Base-by-base conservation (phyloP, 139 green algal species). In the Micractinium conductrix region DNA sequence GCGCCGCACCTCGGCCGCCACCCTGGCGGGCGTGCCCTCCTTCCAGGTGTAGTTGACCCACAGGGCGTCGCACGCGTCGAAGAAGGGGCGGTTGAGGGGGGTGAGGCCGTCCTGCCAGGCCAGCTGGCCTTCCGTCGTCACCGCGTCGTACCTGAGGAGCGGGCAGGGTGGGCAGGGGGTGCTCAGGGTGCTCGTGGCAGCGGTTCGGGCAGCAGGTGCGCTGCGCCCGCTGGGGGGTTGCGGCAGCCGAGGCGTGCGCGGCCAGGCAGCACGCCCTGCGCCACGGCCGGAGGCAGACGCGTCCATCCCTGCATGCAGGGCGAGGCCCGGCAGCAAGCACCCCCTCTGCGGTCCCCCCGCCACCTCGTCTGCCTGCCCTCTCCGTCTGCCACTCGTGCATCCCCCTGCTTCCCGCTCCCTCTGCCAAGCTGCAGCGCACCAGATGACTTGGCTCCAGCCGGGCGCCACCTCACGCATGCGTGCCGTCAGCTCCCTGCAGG, bases 41-140 rank as follows among this genome's bases (percentile, higher is more conserved):
- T 90, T 90, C 93, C 93, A 95, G 8, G 79, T 85, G 78, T 98
- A 98, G 82, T 98, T 97, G 37, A 93, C 74, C 79, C 96, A 98
- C 42, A 98, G 86, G 21, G 79, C 90, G 69, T 97, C 93, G 7
- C 84, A 86, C 1, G 88, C 89, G 30, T 96, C 91, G 65, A 98
- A 95, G 78, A 96, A 97, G 26, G 89, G 89, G 22, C 80, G 62
- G 73, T 97, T 97, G 22, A 91, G 81, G 3, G 55, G 19, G 19
- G 88, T 96, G 2, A 98, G 87, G 10, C 44, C 81, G 91, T 98
- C 89, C 88, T 98, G 95, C 95, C 95, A 98, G 63, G 88, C 35
- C 84, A 98, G 91, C 69, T 85, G 72, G 43, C 95, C 95, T 9
- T 96, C 81, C 1, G 74, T 88, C 0, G 94, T 98, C 3, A 98